phyloP scores from a whole-genome alignment of 371 early-diverging fungal species.

The Mucor sp. region DNA sequence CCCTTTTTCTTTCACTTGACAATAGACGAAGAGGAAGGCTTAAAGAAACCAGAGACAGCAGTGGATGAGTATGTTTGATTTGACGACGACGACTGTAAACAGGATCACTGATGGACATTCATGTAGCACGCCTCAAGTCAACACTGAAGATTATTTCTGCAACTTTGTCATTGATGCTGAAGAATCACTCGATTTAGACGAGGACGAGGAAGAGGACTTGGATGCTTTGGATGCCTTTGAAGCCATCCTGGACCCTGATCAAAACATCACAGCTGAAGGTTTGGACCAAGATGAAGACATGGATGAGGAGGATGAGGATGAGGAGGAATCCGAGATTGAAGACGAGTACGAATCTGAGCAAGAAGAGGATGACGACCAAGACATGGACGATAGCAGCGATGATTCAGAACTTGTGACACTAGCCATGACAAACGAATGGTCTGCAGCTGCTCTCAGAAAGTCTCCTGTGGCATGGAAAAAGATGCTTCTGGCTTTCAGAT shows the following conservation, averaged over 20 bases:
- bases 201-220: conserved; percentile 46
- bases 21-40: conserved; percentile 13
- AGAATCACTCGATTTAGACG: conserved; percentile 43
- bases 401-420: conserved; percentile 33
- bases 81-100: not conserved
- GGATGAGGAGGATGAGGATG: conserved; percentile 22
- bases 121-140: conserved; percentile 20
- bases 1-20: too few species aligned
- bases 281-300: conserved; percentile 27
- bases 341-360: conserved; percentile 31
- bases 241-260: conserved; percentile 23
- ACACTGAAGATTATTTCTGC: conserved; percentile 42
- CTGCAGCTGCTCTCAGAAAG: conserved; percentile 30
- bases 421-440: conserved; percentile 43
- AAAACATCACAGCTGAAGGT: conserved; percentile 30
- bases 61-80: conserved; percentile 12
- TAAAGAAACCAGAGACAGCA: not conserved
- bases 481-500: conserved; percentile 79
- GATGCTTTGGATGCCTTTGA: conserved; percentile 39
- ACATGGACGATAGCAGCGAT: conserved; percentile 18
- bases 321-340: conserved; percentile 31
- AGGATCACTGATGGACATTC: not conserved
- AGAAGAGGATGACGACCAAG: conserved; percentile 30
- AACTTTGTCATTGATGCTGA: conserved; percentile 41
- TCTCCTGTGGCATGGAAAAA: conserved; percentile 41